Base-by-base conservation (phyloP, 2,329 filamentous ascomycete genomes). In the Orbilia ellipsospora region DNA sequence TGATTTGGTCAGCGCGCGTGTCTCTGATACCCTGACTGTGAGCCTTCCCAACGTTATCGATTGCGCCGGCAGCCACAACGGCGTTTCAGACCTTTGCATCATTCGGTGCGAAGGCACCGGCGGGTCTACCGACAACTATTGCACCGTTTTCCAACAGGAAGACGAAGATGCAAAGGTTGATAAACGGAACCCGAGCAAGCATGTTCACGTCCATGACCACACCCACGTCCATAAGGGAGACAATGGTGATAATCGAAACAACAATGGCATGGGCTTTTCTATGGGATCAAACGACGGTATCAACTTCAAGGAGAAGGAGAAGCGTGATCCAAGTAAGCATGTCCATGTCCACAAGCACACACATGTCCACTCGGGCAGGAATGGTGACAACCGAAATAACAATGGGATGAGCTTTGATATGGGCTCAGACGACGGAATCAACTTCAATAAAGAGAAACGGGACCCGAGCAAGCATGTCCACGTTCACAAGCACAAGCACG, bases 191-290 rank as follows among this genome's bases (percentile, higher is more conserved):
- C 48, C 60, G 20, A 31, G 59, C 15, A 42, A 50, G 31, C 18
- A 63, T 26, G 18, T 36, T n/a, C 44, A 63, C 28, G 28, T 31
- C 7, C 28, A 31, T 31, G 7, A 3, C 28, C 28, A 31, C 28
- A 31, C 3, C 4, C 28, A 31, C 28, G 28, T 31, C 28, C 28
- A 31, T 7, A 31, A 31, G 28, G 28, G 28, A 31, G 28, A 7
- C 28, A 31, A 54, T 15, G 26, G 59, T 8, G 51, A 36, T 26
- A 50, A 62, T n/a, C 28, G 44, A 28, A 62, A 62, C 31, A 62
- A 62, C 44, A 62, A 62, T 20, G 59, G n/a, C 12, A 23, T 62
- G 15, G 51, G 51, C 26, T 51, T 62, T 48, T 44, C 59, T 12
- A 62, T 62, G 59, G 59, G 50, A 13, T 12, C 18, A 15, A 4